Conservation (phyloP, 176 grass and related monocot species). For the Carex scoparia region DNA sequence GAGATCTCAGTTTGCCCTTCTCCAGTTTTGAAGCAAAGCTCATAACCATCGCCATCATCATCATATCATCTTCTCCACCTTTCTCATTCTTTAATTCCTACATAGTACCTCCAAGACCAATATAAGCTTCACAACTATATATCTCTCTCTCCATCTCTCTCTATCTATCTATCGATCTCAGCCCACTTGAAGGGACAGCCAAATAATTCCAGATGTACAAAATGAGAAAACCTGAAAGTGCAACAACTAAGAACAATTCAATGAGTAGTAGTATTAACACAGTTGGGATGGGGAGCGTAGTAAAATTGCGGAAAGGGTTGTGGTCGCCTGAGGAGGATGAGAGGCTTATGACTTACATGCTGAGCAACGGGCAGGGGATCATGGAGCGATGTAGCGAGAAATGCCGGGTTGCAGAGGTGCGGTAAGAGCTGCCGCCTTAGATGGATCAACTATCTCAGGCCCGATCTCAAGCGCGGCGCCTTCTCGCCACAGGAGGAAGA, state of each 20-base stretch:
- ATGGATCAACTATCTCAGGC: conserved; percentile 98
- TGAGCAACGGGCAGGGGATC: conserved; percentile 83
- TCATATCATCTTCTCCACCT: conserved; percentile 57
- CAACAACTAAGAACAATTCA: neutral
- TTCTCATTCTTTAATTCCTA: conserved; percentile 18
- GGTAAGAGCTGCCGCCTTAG: conserved; percentile 99
- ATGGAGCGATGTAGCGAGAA: conserved; percentile 92
- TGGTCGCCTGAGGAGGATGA: conserved; percentile 99
- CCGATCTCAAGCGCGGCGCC: conserved; percentile 93
- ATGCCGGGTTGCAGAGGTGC: conserved; percentile 86
- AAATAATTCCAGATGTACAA: conserved; percentile 21
- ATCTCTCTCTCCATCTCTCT: conserved; percentile 18
- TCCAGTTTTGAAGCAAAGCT: conserved; percentile 94
- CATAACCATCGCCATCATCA: conserved; percentile 66
- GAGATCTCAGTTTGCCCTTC: conserved; percentile 20
- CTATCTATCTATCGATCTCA: conserved; percentile 5
- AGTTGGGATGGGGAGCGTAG: neutral
- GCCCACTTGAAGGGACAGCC: neutral
- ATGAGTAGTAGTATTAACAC: conserved; percentile 1
- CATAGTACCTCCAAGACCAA: conserved; percentile 15
- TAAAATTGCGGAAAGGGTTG: conserved; percentile 82
- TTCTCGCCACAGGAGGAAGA: conserved; percentile 98
- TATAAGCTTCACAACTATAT: conserved; percentile 28
- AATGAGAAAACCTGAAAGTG: conserved; percentile 79
- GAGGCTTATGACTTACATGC: conserved; percentile 81